Base-by-base conservation (phyloP, 2,329 filamentous ascomycete species). In the Ceratocystiopsis minuta region DNA sequence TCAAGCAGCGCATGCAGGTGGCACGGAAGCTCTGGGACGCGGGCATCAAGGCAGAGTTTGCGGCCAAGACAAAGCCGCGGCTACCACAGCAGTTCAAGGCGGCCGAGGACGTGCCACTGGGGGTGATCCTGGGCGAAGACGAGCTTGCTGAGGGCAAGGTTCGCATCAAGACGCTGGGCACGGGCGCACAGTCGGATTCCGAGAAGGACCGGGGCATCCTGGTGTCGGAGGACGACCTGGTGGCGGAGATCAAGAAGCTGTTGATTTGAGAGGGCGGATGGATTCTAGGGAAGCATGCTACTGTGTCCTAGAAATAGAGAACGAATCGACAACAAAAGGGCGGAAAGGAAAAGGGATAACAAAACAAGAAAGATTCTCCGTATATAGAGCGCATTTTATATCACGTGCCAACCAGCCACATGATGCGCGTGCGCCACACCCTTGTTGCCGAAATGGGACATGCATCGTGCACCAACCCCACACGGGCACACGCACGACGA, bases 21-120 rank as follows among this genome's bases (percentile, higher is more conserved):
- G 78, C 79, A 45, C 71, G 75, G 49, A 68, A 68, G 49, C 66
- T 96, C 39, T 92, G 88, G 85, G 77, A 85, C 51, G 84, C 80
- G 9, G 86, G 84, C 16, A 78, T 96, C 63, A 93, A 87, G 50
- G 80, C 87, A 44, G 87, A 96, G 58, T 94, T 90, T 57, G 67
- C 76, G 12, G 84, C 83, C 66, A 96, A 95, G 63, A 72, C 79
- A 50, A 94, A 93, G 67, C 86, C 88, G 15, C 94, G 87, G 60
- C 68, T 93, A 31, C 80, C 76, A 13, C 72, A 78, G 46, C 88
- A 96, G 58, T 96, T 96, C 70, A 93, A 93, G 63, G 78, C 80
- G 16, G 87, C 87, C 12, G 87, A 95, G 57, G 80, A 79, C 36
- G 75, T 92, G 16, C 88, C 88, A 1, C 81, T 93, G 54, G 84